Evolutionary conservation across 176 grass and related monocot genomes (phyloP).

Genomic region (Triticum urartu): DNA sequence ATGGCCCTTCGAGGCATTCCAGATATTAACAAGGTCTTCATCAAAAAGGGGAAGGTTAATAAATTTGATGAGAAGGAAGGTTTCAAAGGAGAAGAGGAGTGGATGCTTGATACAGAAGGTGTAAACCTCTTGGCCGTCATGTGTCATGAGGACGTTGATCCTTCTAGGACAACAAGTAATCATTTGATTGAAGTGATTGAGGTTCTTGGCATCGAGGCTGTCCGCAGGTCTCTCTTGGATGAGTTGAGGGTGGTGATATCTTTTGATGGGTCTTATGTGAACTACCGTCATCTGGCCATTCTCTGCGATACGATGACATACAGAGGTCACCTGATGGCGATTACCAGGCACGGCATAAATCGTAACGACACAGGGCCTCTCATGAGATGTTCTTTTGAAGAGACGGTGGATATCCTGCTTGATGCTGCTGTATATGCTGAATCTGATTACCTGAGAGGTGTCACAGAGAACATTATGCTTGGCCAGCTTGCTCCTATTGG

Average conservation of each 20-base stretch:
- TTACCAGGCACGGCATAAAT: conserved; percentile 92
- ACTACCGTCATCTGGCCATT: conserved; percentile 95
- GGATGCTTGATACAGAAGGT: conserved; percentile 99
- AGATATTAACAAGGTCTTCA: conserved; percentile 98
- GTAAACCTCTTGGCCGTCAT: conserved; percentile 96
- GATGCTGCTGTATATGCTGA: conserved; percentile 92
- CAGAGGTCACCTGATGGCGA: conserved; percentile 92
- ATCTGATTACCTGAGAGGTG: conserved; percentile 82
- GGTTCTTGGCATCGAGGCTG: conserved; percentile 96
- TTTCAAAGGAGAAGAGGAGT: conserved; percentile 75
- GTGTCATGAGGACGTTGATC: conserved; percentile 93
- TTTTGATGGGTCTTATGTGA: conserved; percentile 97
- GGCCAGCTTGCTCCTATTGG: conserved; percentile 93
- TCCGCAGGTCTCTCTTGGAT: conserved; percentile 74
- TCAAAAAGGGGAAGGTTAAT: conserved; percentile 76
- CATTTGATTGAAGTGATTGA: conserved; percentile 98
- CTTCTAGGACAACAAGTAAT: conserved; percentile 93
- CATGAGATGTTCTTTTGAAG: conserved; percentile 96
- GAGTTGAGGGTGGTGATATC: conserved; percentile 95
- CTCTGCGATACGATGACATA: conserved; percentile 97
- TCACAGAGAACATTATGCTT: conserved; percentile 97
- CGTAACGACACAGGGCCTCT: conserved; percentile 88
- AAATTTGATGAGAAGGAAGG: conserved; percentile 72
- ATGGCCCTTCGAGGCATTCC: conserved; percentile 98
- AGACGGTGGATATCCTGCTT: conserved; percentile 92